Evolutionary conservation across 2,329 filamentous ascomycete species (phyloP).

Genomic region (Pezicula neosporulosa): DNA sequence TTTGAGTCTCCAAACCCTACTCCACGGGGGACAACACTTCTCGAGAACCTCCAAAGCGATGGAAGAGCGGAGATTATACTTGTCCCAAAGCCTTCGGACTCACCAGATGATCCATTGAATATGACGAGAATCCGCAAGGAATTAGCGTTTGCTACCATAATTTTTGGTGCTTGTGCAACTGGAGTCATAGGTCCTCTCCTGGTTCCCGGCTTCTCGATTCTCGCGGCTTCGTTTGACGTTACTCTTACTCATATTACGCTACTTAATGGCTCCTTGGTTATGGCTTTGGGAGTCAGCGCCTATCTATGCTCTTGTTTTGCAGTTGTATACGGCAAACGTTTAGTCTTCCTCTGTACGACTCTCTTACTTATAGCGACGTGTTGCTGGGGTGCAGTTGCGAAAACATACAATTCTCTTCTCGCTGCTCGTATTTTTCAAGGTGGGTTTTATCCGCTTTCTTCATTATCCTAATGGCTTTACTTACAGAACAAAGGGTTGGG

Average conservation of each 20-base stretch:
- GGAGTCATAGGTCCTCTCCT: conserved; percentile 5
- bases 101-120: conserved; percentile 46
- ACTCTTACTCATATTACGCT: conserved; percentile 7
- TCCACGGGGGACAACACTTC: not conserved
- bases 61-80: conserved; percentile 37
- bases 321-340: conserved; percentile 5
- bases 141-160: not conserved
- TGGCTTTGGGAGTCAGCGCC: conserved; percentile 8
- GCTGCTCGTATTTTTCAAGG: conserved; percentile 8
- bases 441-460: not conserved
- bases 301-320: conserved; percentile 7
- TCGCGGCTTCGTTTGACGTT: conserved; percentile 5
- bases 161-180: conserved; percentile 1
- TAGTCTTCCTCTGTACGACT: conserved; percentile 4
- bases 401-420: conserved; percentile 6
- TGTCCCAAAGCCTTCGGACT: conserved; percentile 45
- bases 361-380: conserved; percentile 2
- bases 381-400: conserved; percentile 3
- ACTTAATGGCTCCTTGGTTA: conserved; percentile 10
- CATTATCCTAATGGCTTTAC: not conserved
- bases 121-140: conserved; percentile 31
- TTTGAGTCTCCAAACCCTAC: not conserved
- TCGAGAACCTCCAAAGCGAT: conserved; percentile 4
- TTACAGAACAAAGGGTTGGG: conserved; percentile 2
- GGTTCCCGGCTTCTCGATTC: conserved; percentile 8